Conservation (phyloP, 2,329 filamentous ascomycete genomes). For the Fusarium equiseti region DNA sequence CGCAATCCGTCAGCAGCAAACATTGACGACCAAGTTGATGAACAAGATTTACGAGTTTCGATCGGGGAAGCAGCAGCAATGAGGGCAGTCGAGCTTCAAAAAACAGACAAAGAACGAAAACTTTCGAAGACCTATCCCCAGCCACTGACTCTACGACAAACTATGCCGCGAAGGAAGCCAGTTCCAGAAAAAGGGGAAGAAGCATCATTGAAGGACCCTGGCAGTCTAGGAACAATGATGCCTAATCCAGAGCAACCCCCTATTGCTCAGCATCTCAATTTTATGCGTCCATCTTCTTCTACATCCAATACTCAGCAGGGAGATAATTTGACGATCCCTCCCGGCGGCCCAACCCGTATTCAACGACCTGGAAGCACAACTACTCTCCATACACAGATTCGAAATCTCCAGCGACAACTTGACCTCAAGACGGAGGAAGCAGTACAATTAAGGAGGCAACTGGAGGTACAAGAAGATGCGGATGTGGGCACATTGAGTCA, state of each 20-base stretch:
- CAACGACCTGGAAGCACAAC: slow-evolving; percentile 49
- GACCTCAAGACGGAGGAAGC: slow-evolving; percentile 60
- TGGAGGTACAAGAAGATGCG: slow-evolving; percentile 59
- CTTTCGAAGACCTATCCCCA: background rate
- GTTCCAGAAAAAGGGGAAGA: slow-evolving; percentile 9
- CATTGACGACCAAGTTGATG: background rate
- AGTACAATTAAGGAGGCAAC: slow-evolving; percentile 57
- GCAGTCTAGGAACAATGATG: slow-evolving; percentile 55
- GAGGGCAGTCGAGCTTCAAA: slow-evolving; percentile 31
- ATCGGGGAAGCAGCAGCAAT: slow-evolving; percentile 38
- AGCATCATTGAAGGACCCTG: slow-evolving; percentile 38
- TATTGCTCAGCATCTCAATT: slow-evolving; percentile 55
- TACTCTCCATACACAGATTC: slow-evolving; percentile 62
- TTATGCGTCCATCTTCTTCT: slow-evolving; percentile 52
- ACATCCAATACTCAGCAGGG: slow-evolving; percentile 36
- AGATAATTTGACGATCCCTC: slow-evolving; percentile 5
- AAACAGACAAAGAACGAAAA: slow-evolving; percentile 3
- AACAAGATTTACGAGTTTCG: slow-evolving; percentile 24
- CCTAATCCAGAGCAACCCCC: slow-evolving; percentile 54
- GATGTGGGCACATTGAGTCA: slow-evolving; percentile 62
- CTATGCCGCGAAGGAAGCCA: slow-evolving; percentile 20
- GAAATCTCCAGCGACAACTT: slow-evolving; percentile 62
- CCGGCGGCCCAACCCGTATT: slow-evolving; percentile 20
- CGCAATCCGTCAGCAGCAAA: slow-evolving; percentile 8
- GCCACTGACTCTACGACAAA: slow-evolving; percentile 10